phyloP scores from a whole-genome alignment of 805 yeast species.

The Jamesozyma spencerorum region DNA sequence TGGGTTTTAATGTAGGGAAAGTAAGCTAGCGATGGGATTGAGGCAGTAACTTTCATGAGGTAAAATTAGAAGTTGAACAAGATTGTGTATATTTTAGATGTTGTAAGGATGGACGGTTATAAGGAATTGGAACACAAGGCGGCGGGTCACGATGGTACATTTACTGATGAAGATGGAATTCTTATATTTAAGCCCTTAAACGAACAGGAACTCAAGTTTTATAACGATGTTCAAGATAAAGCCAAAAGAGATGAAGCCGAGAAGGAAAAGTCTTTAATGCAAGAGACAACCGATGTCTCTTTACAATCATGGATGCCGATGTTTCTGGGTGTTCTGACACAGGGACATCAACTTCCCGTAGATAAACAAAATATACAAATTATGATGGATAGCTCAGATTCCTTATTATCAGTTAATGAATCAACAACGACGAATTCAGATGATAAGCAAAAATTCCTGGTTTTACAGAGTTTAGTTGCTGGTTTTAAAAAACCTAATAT shows the following conservation, averaged over 20 bases:
- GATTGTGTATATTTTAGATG: no score
- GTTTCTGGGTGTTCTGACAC: conserved; percentile 23
- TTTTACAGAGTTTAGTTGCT: conserved; percentile 58
- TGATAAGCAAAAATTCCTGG: conserved; percentile 37
- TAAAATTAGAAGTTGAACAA: no score
- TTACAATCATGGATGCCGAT: conserved; percentile 25
- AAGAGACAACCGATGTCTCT: conserved; percentile 11
- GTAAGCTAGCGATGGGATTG: no score
- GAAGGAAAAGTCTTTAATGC: conserved; percentile 4
- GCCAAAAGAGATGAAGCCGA: conserved; percentile 6
- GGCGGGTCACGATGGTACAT: conserved; percentile 85
- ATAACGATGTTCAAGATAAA: conserved; percentile 29
- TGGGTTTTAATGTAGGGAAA: no score
- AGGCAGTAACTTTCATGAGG: no score
- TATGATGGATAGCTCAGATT: conserved; percentile 6
- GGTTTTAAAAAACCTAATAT: conserved; percentile 62
- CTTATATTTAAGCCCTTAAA: conserved; percentile 65
- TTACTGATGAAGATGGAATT: conserved; percentile 52
- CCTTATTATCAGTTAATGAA: neutral
- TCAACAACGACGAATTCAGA: neutral
- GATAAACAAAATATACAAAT: conserved; percentile 1
- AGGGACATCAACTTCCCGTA: conserved; percentile 11
- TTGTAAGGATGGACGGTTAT: neutral
- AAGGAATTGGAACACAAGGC: conserved; percentile 48
- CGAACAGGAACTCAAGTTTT: conserved; percentile 67